Percentiles rank a stretch among this genome's conserved stretches.
phyloP scores from a whole-genome alignment of 352 stramenopile species.

The Peronospora farinosa region DNA sequence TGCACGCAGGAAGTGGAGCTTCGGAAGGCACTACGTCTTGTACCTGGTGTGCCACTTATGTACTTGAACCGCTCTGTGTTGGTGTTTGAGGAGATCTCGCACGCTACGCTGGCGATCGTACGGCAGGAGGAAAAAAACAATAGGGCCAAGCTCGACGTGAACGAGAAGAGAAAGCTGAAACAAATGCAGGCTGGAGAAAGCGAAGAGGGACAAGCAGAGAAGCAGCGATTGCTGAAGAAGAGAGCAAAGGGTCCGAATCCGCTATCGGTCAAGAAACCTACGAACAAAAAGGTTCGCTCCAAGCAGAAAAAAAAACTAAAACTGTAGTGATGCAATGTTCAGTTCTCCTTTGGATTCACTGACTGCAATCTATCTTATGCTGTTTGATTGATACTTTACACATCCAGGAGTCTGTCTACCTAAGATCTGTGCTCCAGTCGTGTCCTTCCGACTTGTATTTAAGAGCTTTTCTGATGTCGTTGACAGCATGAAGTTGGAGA shows the following conservation, averaged over 20 bases:
- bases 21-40: slow-evolving; percentile 54
- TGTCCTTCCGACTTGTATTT: slow-evolving; percentile 57
- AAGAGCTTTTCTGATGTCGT: slow-evolving; percentile 37
- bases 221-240: slow-evolving; percentile 42
- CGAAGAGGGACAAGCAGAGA: slow-evolving; percentile 3
- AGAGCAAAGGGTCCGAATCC: slow-evolving; percentile 71
- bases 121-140: slow-evolving; percentile 73
- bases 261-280: slow-evolving; percentile 66
- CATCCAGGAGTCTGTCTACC: background rate
- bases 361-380: background rate
- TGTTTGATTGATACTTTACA: background rate
- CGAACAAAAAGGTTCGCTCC: slow-evolving; percentile 71
- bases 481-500: slow-evolving; percentile 88
- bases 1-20: slow-evolving; percentile 82
- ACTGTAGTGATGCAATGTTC: background rate
- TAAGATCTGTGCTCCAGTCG: slow-evolving; percentile 63
- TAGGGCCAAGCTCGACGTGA: slow-evolving; percentile 55
- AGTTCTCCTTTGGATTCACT: no score
- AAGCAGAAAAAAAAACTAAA: slow-evolving; percentile 65
- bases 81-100: slow-evolving; percentile 82
- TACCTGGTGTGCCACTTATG: slow-evolving; percentile 75
- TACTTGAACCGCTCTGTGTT: slow-evolving; percentile 85
- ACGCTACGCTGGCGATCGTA: slow-evolving; percentile 71
- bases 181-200: slow-evolving; percentile 27
- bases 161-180: slow-evolving; percentile 76